A percentile compares a stretch with the other conserved stretches of the same genome.
phyloP scores from a whole-genome alignment of 192 early-diverging fungal species.

The Funneliformis mosseae region DNA sequence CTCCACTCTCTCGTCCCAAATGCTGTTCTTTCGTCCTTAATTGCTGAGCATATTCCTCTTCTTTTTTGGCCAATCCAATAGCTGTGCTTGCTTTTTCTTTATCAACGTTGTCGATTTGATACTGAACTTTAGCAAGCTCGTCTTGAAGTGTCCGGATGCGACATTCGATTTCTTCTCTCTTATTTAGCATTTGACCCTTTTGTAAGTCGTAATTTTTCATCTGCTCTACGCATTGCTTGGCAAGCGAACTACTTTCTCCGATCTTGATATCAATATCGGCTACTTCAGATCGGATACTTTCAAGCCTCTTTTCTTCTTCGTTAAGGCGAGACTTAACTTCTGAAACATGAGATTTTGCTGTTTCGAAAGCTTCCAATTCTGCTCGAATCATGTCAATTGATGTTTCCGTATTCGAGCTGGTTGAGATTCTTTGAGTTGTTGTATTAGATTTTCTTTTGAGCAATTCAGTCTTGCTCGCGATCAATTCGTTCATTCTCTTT shows the following conservation, averaged over 20 bases:
- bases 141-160: not conserved
- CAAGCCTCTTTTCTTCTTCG: not conserved
- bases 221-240: not conserved
- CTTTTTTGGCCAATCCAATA: not conserved
- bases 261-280: not conserved
- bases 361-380: not conserved
- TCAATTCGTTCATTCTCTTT: slow-evolving; percentile 19
- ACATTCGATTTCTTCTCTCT: not conserved
- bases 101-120: not conserved
- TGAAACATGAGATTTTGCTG: not conserved
- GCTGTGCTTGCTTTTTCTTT: not conserved
- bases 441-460: slow-evolving; percentile 14
- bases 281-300: not conserved
- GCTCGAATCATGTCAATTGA: not conserved
- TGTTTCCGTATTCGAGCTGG: not conserved
- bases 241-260: not conserved
- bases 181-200: not conserved
- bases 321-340: not conserved
- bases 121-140: not conserved
- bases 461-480: not conserved
- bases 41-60: not conserved
- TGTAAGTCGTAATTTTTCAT: not conserved
- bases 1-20: not conserved
- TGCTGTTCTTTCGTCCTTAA: not conserved
- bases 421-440: not conserved